Evolutionary conservation across 352 stramenopile species (phyloP), one percentile per base, ranked within the genome.

Genomic region (Plasmopara halstedii): DNA sequence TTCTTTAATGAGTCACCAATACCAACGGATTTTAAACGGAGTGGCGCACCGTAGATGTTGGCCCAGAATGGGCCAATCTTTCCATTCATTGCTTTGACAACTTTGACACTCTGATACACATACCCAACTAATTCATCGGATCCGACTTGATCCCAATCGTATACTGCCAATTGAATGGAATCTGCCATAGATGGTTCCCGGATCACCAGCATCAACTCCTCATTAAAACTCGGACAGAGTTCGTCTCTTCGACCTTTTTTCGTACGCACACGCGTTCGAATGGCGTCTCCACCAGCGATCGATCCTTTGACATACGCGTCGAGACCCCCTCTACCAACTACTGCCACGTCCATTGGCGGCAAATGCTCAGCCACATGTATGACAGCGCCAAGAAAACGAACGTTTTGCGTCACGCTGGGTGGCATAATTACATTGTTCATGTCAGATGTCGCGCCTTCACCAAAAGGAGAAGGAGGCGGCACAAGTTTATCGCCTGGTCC

Each of bases 401-500:
- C 73, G 15, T 75, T 62, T 36, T 91, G 79, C 6, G 71, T 68
- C 11, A 92, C 66, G 34, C 64, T 85, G 2, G 77, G 62, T 0
- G 80, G 80, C 77, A 92, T 92, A 47, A 92, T 80, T 10, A 89
- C 75, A 22, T 85, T 68, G 35, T 61, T 75, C 41, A 85, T 70
- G 34, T 72, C 73, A 8, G 47, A 54, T 22, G 60, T 64, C 4
- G 43, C 67, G 7, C 64, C 53, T 27, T 62, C 51, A 1, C 64
- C 66, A 44, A 86, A 85, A 0, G 75, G 79, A 5, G 70, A 82
- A 8, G 79, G 79, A 11, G 79, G 79, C 0, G 75, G 67, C 14
- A 87, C 44, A 6, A 91, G 62, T 45, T 89, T 94, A 46, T 95
- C 85, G 2, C 76, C 82, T 15, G 86, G 86, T 20, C 88, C 88